Evolutionary conservation across 116 monocot genomes (phyloP), one percentile per base, ranked within the genome.

Genomic region (Posidonia oceanica): DNA sequence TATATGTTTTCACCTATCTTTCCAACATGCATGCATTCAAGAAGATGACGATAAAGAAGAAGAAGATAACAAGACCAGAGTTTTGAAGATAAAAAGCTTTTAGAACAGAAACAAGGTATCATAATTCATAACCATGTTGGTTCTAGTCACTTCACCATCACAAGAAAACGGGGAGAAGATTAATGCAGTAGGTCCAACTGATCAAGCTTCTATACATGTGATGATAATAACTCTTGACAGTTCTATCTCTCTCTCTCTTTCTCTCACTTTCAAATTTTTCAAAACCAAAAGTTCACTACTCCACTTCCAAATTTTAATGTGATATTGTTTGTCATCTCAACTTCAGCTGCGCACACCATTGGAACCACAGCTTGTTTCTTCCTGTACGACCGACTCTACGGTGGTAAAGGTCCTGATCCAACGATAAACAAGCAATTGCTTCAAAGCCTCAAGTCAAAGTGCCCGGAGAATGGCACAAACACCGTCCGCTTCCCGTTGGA

Each of bases 281-380:
- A 29, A 29, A 29, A 29, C 29, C 29, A 29, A 29, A 29, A 22
- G 22, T 11, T 20, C n/a, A 22, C 29, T 29, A 61, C 8, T 4
- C n/a, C 23, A 2, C 4, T 11, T 22, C 17, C 17, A 39, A 29
- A 22, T 52, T 40, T 41, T 67, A 51, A 51, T 67, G 2, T 21
- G 11, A n/a, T 66, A n/a, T 67, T 67, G 67, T 38, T 6, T 60
- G 23, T 3, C n/a, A 40, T 66, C 15, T n/a, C 18, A 17, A 18
- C 16, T 66, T 42, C 29, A 68, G 54, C 52, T 7, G 68, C 80
- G 36, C 80, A 80, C 72, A 80, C 80, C 11, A 72, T 80, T 18
- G 80, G 80, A 8, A 61, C 60, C 8, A 72, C 80, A 12, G 76
- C 76, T 3, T 80, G 80, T 61, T 80, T 80, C 76, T 80, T 80